A percentile compares a stretch with the other conserved stretches of the same genome.
Conservation (phyloP, 2,329 filamentous ascomycete species). For the Fusarium drepaniforme region DNA sequence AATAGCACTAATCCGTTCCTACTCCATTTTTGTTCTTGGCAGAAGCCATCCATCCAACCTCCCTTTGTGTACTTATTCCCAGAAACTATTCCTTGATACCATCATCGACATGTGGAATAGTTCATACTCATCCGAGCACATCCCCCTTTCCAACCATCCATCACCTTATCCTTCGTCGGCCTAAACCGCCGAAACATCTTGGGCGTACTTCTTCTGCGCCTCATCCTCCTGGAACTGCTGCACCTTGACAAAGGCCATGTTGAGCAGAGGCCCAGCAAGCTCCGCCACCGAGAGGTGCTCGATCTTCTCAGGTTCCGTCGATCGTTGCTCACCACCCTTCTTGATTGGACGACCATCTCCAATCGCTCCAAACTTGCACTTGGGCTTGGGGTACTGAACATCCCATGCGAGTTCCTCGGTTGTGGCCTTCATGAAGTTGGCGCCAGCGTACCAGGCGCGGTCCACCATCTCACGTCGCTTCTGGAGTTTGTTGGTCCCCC, state of each 20-base stretch:
- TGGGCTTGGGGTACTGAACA: slow-evolving; percentile 47
- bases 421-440: slow-evolving; percentile 50
- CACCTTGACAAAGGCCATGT: slow-evolving; percentile 54
- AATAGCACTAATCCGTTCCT: slow-evolving; percentile 20
- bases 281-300: slow-evolving; percentile 53
- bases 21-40: slow-evolving; percentile 16
- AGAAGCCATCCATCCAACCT: slow-evolving; percentile 42
- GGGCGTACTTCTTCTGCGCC: slow-evolving; percentile 6
- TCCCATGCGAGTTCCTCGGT: slow-evolving; percentile 42
- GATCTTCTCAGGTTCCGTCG: slow-evolving; percentile 53
- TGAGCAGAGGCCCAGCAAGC: slow-evolving; percentile 57
- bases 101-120: slow-evolving; percentile 14
- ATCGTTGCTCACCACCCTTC: slow-evolving; percentile 40
- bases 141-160: slow-evolving; percentile 34
- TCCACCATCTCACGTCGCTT: slow-evolving; percentile 47
- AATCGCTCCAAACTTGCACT: slow-evolving; percentile 51
- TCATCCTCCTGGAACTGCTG: slow-evolving; percentile 37
- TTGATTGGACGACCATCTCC: slow-evolving; percentile 51
- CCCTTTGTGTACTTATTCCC: slow-evolving; percentile 18
- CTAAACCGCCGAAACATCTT: slow-evolving; percentile 3
- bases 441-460: slow-evolving; percentile 55
- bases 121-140: slow-evolving; percentile 19
- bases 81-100: slow-evolving; percentile 25
- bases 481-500: slow-evolving; percentile 39
- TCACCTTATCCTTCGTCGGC: slow-evolving; percentile 17